A percentile compares a stretch with the other conserved stretches of the same genome.
Evolutionary conservation across 768 basidiomycete species (phyloP).

Genomic region (Mrakia hoshinonis): DNA sequence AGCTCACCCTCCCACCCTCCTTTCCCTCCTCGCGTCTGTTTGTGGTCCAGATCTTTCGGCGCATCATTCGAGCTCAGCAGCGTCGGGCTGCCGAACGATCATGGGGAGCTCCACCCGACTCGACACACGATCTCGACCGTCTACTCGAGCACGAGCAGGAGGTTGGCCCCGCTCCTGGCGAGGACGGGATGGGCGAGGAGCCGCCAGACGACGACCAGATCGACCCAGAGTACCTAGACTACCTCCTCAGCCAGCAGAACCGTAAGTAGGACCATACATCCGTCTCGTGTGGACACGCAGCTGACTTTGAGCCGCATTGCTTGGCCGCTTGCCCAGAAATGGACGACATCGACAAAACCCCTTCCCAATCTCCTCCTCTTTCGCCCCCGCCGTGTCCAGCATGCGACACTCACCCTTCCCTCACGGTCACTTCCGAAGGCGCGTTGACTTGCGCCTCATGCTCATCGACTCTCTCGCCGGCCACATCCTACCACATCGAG

Average conservation of each 20-base stretch:
- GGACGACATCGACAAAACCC: not conserved
- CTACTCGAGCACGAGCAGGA: conserved; percentile 1
- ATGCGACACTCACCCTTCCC: not conserved
- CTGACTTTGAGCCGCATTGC: not conserved
- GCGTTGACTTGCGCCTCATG: not conserved
- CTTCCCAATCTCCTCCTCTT: not conserved
- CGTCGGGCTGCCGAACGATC: not conserved
- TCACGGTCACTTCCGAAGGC: not conserved
- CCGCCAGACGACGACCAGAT: conserved; percentile 2
- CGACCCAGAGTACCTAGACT: conserved; percentile 8
- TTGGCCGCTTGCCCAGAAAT: not conserved
- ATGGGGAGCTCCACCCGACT: not conserved
- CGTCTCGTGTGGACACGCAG: not conserved
- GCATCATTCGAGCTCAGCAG: not conserved
- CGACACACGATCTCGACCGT: not conserved
- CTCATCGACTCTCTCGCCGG: not conserved
- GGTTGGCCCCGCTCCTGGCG: not conserved
- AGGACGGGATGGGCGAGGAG: not conserved
- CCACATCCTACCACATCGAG: not conserved
- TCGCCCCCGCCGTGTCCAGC: not conserved
- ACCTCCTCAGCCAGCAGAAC: not conserved
- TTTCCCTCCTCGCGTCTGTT: not conserved
- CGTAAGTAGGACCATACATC: not conserved
- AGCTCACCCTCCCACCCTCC: not conserved
- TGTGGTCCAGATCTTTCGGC: not conserved